Evolutionary conservation across 257 asterid species (phyloP).

Genomic region (Solanum pimpinellifolium): DNA sequence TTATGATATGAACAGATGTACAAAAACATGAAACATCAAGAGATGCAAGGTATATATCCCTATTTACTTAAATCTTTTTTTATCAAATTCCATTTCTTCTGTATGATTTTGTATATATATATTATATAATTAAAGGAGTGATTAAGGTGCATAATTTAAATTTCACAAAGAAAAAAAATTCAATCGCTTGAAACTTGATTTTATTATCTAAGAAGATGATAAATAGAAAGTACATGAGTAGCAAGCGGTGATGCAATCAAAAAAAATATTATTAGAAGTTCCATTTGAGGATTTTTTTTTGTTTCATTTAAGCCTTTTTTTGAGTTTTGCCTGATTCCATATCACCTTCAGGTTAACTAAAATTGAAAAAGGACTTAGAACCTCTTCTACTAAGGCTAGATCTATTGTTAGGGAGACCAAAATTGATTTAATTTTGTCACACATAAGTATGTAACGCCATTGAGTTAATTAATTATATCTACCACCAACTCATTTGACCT

Average conservation of each 20-base stretch:
- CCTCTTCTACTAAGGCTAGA: background rate
- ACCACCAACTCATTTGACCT: background rate
- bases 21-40: conserved; percentile 58
- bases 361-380: background rate
- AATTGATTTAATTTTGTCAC: background rate
- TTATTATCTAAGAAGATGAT: background rate
- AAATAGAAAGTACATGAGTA: background rate
- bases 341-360: background rate
- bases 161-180: no score
- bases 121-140: no score
- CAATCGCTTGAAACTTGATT: background rate
- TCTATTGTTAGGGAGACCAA: background rate
- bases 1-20: conserved; percentile 44
- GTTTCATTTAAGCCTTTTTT: background rate
- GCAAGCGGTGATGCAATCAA: background rate
- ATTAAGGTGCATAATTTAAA: background rate
- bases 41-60: conserved; percentile 35
- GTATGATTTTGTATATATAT: no score
- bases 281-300: background rate
- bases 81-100: background rate
- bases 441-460: background rate
- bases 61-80: background rate
- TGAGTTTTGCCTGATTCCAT: background rate
- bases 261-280: background rate
- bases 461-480: background rate